Conservation (phyloP, 176 grass and related monocot genomes). For the Hordeum vulgare region DNA sequence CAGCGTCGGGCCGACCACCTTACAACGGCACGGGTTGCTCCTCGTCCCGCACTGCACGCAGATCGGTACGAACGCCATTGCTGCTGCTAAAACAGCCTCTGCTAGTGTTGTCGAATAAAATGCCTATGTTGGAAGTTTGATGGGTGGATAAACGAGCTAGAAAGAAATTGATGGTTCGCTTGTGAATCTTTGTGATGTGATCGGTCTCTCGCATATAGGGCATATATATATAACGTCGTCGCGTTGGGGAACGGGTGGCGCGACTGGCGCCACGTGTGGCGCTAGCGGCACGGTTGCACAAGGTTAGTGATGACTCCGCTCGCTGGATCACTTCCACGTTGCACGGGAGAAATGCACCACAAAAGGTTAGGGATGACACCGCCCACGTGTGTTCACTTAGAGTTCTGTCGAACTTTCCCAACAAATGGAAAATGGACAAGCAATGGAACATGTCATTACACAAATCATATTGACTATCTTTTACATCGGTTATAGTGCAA, state of each 20-base stretch:
- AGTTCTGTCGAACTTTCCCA: neutral
- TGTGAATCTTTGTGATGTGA: neutral
- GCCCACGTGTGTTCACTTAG: neutral
- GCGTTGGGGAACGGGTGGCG: constrained; percentile 8
- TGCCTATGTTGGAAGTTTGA: neutral
- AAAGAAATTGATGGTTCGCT: neutral
- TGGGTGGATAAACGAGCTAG: neutral
- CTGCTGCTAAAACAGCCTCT: neutral
- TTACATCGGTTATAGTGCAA: no score
- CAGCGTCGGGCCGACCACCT: constrained; percentile 76
- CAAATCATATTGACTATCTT: no score
- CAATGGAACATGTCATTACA: no score
- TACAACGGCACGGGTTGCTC: constrained; percentile 92
- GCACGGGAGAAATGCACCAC: neutral
- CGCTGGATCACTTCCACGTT: neutral
- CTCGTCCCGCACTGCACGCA: constrained; percentile 85
- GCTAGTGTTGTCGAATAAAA: neutral
- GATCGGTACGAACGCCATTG: constrained; percentile 28
- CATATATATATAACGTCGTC: neutral
- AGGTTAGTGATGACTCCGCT: constrained; percentile 1
- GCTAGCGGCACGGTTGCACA: neutral
- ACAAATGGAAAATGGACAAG: no score
- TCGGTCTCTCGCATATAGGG: neutral
- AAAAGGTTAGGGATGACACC: neutral
- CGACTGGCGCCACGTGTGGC: neutral